Evolutionary conservation across 805 yeast species (phyloP).

Genomic region (Candida incommunis): DNA sequence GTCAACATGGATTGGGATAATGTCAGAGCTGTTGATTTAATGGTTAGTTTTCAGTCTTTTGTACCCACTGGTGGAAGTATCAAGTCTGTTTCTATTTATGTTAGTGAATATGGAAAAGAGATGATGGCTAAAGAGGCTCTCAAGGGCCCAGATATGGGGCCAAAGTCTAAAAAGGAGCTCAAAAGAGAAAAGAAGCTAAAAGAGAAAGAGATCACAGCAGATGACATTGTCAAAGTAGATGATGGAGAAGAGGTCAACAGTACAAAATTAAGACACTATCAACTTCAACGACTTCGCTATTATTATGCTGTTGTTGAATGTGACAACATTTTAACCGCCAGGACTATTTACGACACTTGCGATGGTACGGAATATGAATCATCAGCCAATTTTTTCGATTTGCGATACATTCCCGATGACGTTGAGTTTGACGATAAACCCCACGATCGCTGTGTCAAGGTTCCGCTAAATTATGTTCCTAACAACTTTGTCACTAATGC

Average conservation of each 20-base stretch:
- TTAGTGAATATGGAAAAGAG: constrained; percentile 87
- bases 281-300: constrained; percentile 81
- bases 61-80: constrained; percentile 65
- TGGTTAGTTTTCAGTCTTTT: constrained; percentile 81
- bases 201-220: constrained; percentile 59
- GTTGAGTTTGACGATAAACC: constrained; percentile 76
- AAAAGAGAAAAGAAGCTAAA: constrained; percentile 33
- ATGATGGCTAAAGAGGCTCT: constrained; percentile 78
- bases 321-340: constrained; percentile 58
- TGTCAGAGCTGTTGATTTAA: constrained; percentile 68
- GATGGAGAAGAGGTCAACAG: constrained; percentile 52
- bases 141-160: constrained; percentile 64
- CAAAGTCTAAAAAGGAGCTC: constrained; percentile 23
- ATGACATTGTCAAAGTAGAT: constrained; percentile 33
- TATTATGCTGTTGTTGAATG: constrained; percentile 85
- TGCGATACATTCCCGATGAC: constrained; percentile 85
- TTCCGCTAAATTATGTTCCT: constrained; percentile 75
- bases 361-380: constrained; percentile 95
- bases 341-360: constrained; percentile 65
- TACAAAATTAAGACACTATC: constrained; percentile 74
- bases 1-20: constrained; percentile 98
- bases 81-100: constrained; percentile 55
- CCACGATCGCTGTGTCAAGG: constrained; percentile 52
- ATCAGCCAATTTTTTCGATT: constrained; percentile 85
- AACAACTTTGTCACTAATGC: constrained; percentile 79